phyloP scores from a whole-genome alignment of 345 rosid species.

The Cardiospermum halicacabum region DNA sequence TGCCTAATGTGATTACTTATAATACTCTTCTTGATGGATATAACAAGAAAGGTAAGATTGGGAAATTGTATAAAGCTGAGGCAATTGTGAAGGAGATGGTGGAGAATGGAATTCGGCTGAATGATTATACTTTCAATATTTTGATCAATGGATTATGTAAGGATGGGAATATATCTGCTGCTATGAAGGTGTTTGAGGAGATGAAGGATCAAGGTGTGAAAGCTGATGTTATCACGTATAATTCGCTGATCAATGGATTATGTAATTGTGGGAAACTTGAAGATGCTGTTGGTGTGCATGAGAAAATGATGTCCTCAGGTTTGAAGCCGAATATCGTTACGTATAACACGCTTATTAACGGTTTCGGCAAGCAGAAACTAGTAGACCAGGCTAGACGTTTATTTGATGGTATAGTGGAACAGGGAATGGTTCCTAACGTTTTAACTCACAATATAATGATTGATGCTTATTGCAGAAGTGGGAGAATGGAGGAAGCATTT shows the following conservation, averaged over 20 bases:
- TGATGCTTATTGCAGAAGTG: conserved; percentile 62
- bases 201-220: conserved; percentile 58
- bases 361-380: conserved; percentile 63
- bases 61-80: conserved; percentile 79
- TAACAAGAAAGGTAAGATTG: conserved; percentile 55
- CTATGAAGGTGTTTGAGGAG: conserved; percentile 56
- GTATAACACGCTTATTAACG: conserved; percentile 61
- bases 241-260: conserved; percentile 56
- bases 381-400: conserved; percentile 48
- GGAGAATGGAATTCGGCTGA: conserved; percentile 36
- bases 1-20: conserved; percentile 53
- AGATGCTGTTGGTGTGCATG: conserved; percentile 44
- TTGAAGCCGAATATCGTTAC: conserved; percentile 53
- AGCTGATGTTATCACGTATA: conserved; percentile 58
- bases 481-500: conserved; percentile 53
- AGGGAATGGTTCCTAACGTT: conserved; percentile 39
- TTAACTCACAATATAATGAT: conserved; percentile 63
- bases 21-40: conserved; percentile 69
- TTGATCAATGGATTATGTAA: conserved; percentile 79
- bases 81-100: conserved; percentile 67
- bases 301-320: conserved; percentile 53
- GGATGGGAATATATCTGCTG: conserved; percentile 52
- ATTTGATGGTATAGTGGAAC: conserved; percentile 35
- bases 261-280: conserved; percentile 45
- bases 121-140: conserved; percentile 63